Evolutionary conservation across 768 basidiomycete species (phyloP), one percentile per base, ranked within the genome.

Genomic region (Lactarius indigo): DNA sequence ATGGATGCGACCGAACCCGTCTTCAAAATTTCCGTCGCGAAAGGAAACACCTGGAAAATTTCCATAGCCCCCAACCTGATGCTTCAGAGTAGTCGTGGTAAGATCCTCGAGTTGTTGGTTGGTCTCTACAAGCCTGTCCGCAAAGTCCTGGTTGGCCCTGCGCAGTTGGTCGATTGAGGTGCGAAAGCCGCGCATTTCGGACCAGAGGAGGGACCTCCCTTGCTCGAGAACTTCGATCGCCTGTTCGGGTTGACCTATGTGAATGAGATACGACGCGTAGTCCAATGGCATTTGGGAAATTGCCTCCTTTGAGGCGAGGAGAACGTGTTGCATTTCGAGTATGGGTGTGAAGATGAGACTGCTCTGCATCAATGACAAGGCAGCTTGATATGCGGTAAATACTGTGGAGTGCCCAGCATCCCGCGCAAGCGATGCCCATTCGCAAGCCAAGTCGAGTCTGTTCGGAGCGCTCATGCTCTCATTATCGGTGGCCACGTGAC

Each of bases 161-260:
- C 54, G 39, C n/a, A 69, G 57, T 10, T 50, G 54, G 15, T 69
- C 68, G 9, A 57, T 18, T 2, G 68, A 59, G 5, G 66, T 54
- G 6, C 68, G 68, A 23, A 69, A 41, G 5, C 57, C 55, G 28
- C 52, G 66, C 33, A 69, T 41, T 52, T 68, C 47, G 0, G 57
- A 59, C 68, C 68, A 69, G 4, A 69, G 57, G 18, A 69, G 26
- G 35, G 66, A n/a, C 7, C 68, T 20, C 6, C 68, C 68, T 26
- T 62, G 35, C 26, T 69, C 68, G 23, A 69, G 42, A 50, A 37
- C 31, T 8, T 69, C 67, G 28, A 68, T 39, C 2, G 66, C 66
- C 15, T 12, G 18, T 17, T 33, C 50, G 10, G 18, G 17, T 41
- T 54, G 50, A 28, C 52, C 37, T 1, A 9, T 28, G 8, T 54